phyloP scores from a whole-genome alignment of 495 filamentous ascomycete species.

The Penicillium soppii region DNA sequence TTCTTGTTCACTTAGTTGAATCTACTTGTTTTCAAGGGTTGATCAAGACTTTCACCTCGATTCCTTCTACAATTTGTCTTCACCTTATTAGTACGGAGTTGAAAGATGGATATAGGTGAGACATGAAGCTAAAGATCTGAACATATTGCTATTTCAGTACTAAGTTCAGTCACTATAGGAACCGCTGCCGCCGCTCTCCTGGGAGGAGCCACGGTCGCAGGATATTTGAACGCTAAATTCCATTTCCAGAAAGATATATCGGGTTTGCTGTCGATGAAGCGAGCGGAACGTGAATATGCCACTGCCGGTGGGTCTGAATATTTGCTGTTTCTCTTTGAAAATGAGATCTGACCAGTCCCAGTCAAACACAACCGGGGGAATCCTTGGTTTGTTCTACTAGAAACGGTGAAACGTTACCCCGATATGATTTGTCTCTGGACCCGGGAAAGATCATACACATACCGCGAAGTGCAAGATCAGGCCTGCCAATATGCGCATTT shows the following conservation, averaged over 20 bases:
- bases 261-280: conserved; percentile 27
- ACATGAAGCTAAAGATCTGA: too few species aligned
- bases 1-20: too few species aligned
- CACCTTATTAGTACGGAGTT: too few species aligned
- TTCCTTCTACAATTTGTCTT: too few species aligned
- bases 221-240: conserved; percentile 72
- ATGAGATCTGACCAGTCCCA: conserved; percentile 17
- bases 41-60: too few species aligned
- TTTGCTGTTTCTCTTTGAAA: conserved; percentile 2
- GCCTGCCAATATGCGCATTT: conserved; percentile 64
- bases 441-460: conserved; percentile 61
- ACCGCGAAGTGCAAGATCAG: conserved; percentile 53
- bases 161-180: conserved; percentile 8
- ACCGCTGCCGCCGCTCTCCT: conserved; percentile 35
- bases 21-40: too few species aligned
- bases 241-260: conserved; percentile 61
- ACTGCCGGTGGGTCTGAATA: conserved; percentile 30
- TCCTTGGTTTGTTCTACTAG: conserved; percentile 65
- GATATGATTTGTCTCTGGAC: conserved; percentile 65
- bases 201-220: conserved; percentile 43
- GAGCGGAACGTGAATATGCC: conserved; percentile 36
- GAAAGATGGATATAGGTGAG: conserved; percentile 11
- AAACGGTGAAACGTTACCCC: conserved; percentile 46
- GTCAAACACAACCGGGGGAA: conserved; percentile 52
- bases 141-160: not conserved